phyloP scores from a whole-genome alignment of 345 rosid species.

The Gossypium arboreum region DNA sequence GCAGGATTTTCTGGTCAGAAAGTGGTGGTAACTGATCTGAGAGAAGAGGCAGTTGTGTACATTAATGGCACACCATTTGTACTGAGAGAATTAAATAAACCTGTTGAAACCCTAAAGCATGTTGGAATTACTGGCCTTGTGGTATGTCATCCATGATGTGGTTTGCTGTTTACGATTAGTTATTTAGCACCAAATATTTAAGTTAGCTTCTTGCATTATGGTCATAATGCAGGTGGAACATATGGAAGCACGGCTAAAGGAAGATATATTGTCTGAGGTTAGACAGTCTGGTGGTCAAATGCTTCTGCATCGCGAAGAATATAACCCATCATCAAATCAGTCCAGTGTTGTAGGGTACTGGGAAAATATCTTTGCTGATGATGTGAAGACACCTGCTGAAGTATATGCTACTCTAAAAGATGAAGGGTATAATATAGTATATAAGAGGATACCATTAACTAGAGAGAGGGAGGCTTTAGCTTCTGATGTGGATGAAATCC shows the following conservation, averaged over 20 bases:
- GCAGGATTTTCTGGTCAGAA: slow-evolving; percentile 41
- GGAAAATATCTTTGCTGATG: slow-evolving; percentile 80
- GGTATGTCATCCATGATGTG: slow-evolving; percentile 42
- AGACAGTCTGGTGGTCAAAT: slow-evolving; percentile 70
- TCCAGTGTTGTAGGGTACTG: slow-evolving; percentile 86
- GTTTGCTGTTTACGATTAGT: neutral
- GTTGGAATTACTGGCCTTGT: slow-evolving; percentile 83
- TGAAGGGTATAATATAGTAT: slow-evolving; percentile 62
- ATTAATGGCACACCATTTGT: slow-evolving; percentile 90
- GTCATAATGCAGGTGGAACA: slow-evolving; percentile 65
- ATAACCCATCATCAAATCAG: slow-evolving; percentile 57
- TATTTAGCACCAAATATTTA: neutral
- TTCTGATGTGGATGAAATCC: slow-evolving; percentile 84
- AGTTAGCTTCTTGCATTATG: slow-evolving; percentile 14
- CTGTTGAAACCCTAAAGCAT: slow-evolving; percentile 89
- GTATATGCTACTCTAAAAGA: slow-evolving; percentile 69
- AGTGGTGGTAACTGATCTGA: slow-evolving; percentile 74
- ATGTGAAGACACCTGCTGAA: slow-evolving; percentile 90
- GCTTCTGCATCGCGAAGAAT: slow-evolving; percentile 96
- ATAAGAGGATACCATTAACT: slow-evolving; percentile 88
- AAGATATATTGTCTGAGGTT: slow-evolving; percentile 80
- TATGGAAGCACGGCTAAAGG: slow-evolving; percentile 83
- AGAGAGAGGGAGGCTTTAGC: slow-evolving; percentile 91
- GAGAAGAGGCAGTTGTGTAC: slow-evolving; percentile 97
- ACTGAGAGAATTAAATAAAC: slow-evolving; percentile 84